These are phyloP conservation scores for Arabis hirsuta DNA, from an alignment of 345 rosid genomes.

Conservation along the genomic window DNA sequence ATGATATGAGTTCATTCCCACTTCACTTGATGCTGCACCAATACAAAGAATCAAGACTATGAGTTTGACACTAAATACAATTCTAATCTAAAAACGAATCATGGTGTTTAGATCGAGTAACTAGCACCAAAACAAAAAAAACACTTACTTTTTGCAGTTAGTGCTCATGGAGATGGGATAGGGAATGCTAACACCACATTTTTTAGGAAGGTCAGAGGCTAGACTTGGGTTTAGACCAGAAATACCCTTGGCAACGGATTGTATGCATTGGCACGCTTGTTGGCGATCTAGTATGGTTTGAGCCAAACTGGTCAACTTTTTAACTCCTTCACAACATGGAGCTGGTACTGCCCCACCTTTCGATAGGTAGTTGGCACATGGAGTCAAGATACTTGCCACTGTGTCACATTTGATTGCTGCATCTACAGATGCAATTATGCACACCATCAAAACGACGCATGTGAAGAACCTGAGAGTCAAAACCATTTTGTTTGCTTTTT, in stretches of 20 bases:
- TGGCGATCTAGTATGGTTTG: constrained; percentile 57
- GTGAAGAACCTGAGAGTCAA: constrained; percentile 30
- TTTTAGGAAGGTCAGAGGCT: constrained; percentile 49
- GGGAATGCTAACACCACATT: constrained; percentile 56
- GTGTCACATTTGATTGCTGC: constrained; percentile 52
- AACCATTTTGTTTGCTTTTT: constrained; percentile 29
- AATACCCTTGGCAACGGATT: constrained; percentile 21
- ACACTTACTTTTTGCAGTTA: constrained; percentile 54
- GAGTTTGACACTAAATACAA: background rate
- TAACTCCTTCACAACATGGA: constrained; percentile 56
- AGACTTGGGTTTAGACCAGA: constrained; percentile 8
- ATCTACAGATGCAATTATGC: constrained; percentile 38
- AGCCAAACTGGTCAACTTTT: constrained; percentile 44
- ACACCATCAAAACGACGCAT: constrained; percentile 31
- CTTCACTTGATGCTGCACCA: constrained; percentile 25
- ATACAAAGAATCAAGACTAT: constrained; percentile 15
- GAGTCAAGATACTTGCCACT: constrained; percentile 34
- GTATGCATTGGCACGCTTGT: constrained; percentile 55
- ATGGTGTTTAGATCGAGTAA: background rate
- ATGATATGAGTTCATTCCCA: background rate
- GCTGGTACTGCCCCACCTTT: background rate
- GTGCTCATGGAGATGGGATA: constrained; percentile 57
- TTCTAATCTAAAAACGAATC: background rate
- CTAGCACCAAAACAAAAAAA: background rate
- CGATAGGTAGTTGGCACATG: constrained; percentile 47